Conservation (phyloP, 2,329 filamentous ascomycete genomes). For the Pyricularia pennisetigena region DNA sequence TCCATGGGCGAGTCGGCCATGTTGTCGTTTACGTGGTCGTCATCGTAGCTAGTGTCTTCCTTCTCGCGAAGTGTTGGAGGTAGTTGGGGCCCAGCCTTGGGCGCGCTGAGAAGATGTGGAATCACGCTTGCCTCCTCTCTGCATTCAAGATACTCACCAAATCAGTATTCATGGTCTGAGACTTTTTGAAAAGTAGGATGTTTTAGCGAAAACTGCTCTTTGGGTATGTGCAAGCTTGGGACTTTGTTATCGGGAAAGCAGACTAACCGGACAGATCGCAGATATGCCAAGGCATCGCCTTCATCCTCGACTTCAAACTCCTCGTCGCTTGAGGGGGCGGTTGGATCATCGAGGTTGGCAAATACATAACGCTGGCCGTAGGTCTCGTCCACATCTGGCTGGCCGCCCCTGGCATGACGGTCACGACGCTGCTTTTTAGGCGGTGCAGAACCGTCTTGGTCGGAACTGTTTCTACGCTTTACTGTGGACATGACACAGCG, state of each 20-base stretch:
- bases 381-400: slow-evolving; percentile 19
- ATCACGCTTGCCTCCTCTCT: slow-evolving; percentile 69
- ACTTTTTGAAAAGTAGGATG: slow-evolving; percentile 9
- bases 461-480: neutral
- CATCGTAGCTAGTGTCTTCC: slow-evolving; percentile 18
- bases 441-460: neutral
- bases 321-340: slow-evolving; percentile 34
- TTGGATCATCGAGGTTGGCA: slow-evolving; percentile 45
- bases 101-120: slow-evolving; percentile 60
- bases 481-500: neutral
- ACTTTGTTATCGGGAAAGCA: neutral
- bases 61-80: slow-evolving; percentile 21
- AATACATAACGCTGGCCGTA: slow-evolving; percentile 68
- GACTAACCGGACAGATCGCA: slow-evolving; percentile 60
- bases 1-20: slow-evolving; percentile 23
- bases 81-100: slow-evolving; percentile 41
- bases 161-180: slow-evolving; percentile 30
- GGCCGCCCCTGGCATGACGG: neutral
- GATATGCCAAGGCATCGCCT: slow-evolving; percentile 58
- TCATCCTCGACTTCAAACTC: slow-evolving; percentile 60
- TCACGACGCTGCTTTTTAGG: slow-evolving; percentile 3
- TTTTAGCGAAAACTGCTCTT: slow-evolving; percentile 18
- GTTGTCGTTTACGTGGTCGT: slow-evolving; percentile 16
- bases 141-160: slow-evolving; percentile 30
- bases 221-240: slow-evolving; percentile 3